Base-by-base conservation (phyloP, 1,284 basidiomycete species). In the Exobasidium rhododendri region DNA sequence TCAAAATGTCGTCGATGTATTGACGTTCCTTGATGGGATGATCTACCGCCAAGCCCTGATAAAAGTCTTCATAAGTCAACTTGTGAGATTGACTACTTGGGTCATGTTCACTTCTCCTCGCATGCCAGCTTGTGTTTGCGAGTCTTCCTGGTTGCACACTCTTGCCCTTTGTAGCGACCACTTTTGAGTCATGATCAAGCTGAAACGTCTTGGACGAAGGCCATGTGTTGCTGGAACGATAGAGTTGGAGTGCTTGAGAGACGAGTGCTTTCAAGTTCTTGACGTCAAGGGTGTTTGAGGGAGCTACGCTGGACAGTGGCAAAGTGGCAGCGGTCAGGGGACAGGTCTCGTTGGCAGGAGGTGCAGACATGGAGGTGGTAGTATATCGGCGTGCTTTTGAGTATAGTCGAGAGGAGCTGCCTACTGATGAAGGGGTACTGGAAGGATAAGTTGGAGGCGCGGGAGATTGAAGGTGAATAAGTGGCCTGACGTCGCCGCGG, bases 11-110 rank as follows among this genome's bases (percentile, higher is more conserved):
- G 14, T 55, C 20, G 35, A 55, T 55, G 29, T 55, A 55, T 55
- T 55, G 52, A 14, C 4, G 14, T 22, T 55, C 52, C 17, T 55
- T 55, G 52, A 55, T 26, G n/a, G 52, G 32, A 55, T 55, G 52
- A 44, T 55, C 52, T 14, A 55, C 52, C 4, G 30, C 20, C 20
- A 55, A 29, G 24, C 52, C 52, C 28, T 3, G 17, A 40, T 44
- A 22, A 29, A 55, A 55, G 14, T 55, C 52, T n/a, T 55, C 22
- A 32, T 40, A 55, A n/a, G 31, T 43, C 17, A 55, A 44, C 13
- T 44, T 44, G 26, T 55, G 52, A 26, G 26, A 31, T 40, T 55
- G 52, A 10, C n/a, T 45, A 30, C n/a, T 29, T 3, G 52, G 52
- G 22, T 35, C n/a, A 32, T 55, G 52, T 26, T 26, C 22, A 29